A percentile compares a stretch with the other conserved stretches of the same genome.
Evolutionary conservation across 2,329 filamentous ascomycete genomes (phyloP).

Genomic region (Penicillium vulpinum): DNA sequence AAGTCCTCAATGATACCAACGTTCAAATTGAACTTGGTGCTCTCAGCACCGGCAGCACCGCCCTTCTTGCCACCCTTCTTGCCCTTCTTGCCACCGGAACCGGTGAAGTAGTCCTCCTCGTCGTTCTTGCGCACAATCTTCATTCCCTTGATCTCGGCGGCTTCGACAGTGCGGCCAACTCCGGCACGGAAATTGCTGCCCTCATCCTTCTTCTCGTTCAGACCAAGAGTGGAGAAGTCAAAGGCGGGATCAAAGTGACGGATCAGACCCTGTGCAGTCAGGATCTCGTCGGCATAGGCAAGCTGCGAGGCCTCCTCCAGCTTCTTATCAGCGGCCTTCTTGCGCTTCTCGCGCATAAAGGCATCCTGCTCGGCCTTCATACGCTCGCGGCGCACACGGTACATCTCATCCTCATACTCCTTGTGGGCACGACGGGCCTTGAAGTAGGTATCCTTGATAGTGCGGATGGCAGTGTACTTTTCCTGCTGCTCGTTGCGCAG

Average conservation of each 20-base stretch:
- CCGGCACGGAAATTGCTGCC: slow-evolving; percentile 75
- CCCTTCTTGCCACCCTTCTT: slow-evolving; percentile 79
- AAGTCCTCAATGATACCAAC: slow-evolving; percentile 92
- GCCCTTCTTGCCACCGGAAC: slow-evolving; percentile 74
- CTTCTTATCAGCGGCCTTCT: slow-evolving; percentile 56
- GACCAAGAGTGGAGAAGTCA: slow-evolving; percentile 65
- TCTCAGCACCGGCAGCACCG: slow-evolving; percentile 49
- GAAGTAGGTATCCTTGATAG: slow-evolving; percentile 88
- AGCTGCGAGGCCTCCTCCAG: slow-evolving; percentile 61
- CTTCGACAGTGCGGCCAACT: slow-evolving; percentile 80
- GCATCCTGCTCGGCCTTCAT: slow-evolving; percentile 73
- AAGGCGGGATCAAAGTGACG: slow-evolving; percentile 84
- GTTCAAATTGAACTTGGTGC: slow-evolving; percentile 76
- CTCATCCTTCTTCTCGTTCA: slow-evolving; percentile 43
- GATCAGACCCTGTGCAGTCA: slow-evolving; percentile 81
- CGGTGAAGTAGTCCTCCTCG: slow-evolving; percentile 80
- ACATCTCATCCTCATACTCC: slow-evolving; percentile 80
- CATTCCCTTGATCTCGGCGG: slow-evolving; percentile 79
- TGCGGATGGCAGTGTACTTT: slow-evolving; percentile 77
- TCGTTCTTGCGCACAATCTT: slow-evolving; percentile 83
- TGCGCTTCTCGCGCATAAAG: slow-evolving; percentile 51
- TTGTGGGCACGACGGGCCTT: slow-evolving; percentile 76
- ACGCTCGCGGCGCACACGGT: slow-evolving; percentile 73
- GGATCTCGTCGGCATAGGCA: slow-evolving; percentile 90
- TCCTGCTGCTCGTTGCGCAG: slow-evolving; percentile 82